A percentile compares a stretch with the other conserved stretches of the same genome.
Evolutionary conservation across 2,329 filamentous ascomycete genomes (phyloP).

Genomic region (Raffaelea arxii): DNA sequence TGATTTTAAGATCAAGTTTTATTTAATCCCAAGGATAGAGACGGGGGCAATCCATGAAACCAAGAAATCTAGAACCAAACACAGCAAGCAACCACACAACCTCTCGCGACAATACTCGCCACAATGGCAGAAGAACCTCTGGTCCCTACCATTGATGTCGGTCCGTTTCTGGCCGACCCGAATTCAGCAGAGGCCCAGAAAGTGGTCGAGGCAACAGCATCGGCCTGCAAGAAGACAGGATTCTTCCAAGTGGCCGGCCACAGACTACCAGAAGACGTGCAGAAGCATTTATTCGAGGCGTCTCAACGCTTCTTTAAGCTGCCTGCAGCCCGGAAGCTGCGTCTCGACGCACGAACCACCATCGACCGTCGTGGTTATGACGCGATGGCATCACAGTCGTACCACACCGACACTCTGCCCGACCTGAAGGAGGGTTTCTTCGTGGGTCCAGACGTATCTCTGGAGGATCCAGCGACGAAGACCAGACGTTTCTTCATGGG

Average conservation of each 20-base stretch:
- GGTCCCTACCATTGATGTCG: background rate
- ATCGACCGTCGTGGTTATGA: background rate
- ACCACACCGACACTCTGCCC: background rate
- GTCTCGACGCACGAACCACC: background rate
- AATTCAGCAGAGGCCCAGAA: background rate
- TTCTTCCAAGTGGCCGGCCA: background rate
- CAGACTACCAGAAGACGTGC: background rate
- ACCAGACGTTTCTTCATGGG: slow-evolving; percentile 2
- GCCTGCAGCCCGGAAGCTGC: background rate
- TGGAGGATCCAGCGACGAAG: background rate
- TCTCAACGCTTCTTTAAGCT: background rate
- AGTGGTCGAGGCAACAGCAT: background rate
- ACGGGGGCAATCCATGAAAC: no score
- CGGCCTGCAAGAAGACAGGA: background rate
- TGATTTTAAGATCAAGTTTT: no score
- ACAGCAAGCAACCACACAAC: no score
- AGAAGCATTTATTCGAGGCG: background rate
- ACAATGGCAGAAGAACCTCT: background rate
- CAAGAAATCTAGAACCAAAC: no score
- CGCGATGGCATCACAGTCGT: background rate
- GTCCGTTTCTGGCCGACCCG: background rate
- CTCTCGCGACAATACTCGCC: no score
- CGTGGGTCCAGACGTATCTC: background rate
- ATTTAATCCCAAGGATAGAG: no score
- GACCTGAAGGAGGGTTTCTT: background rate